Base-by-base conservation (phyloP, 768 basidiomycete species). In the Austroboletus eburneus region DNA sequence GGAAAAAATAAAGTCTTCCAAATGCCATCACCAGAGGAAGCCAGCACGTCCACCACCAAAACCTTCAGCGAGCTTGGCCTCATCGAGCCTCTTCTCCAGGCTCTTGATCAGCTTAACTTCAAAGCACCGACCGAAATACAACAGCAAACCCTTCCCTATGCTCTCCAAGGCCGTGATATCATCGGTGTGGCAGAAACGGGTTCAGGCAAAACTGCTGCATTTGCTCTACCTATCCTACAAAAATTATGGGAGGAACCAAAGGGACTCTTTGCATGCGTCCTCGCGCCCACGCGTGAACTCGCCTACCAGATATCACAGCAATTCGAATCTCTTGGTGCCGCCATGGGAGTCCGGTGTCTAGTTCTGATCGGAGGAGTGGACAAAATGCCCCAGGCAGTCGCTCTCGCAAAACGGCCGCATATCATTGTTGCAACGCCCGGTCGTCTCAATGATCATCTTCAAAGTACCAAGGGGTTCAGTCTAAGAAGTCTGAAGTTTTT, bases 121-220 rank as follows among this genome's bases (percentile, higher is more conserved):
- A 92, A 78, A 51, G 73, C 75, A 35, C 95, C 96, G 1, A 95
- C 95, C 8, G 85, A 88, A 45, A 99, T 99, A 57, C 96, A 99
- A 67, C 70, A 72, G 3, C 81, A 91, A 59, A 77, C 77, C 29
- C 77, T 99, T 39, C 96, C 96, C 0, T 80, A 82, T 70, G 95
- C 94, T 17, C 70, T 99, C 6, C 75, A 88, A 64, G 94, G 93
- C 0, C 81, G 86, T 59, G 96, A 99, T 70, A 90, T 99, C 55
- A 98, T 99, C 48, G 96, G 96, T 17, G 87, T 99, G n/a, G 96
- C 96, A 25, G 85, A 91, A 55, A 99, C 96, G 9, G 96, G 96
- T 24, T 92, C 90, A 12, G 96, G 95, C 56, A 98, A 99, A 73
- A 98, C 96, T 0, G 95, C 93, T 14, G 94, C 96, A 18, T 98